These are phyloP conservation scores for Cladophialophora psammophila DNA, from an alignment of 2,329 filamentous ascomycete species.

Conservation along the genomic window DNA sequence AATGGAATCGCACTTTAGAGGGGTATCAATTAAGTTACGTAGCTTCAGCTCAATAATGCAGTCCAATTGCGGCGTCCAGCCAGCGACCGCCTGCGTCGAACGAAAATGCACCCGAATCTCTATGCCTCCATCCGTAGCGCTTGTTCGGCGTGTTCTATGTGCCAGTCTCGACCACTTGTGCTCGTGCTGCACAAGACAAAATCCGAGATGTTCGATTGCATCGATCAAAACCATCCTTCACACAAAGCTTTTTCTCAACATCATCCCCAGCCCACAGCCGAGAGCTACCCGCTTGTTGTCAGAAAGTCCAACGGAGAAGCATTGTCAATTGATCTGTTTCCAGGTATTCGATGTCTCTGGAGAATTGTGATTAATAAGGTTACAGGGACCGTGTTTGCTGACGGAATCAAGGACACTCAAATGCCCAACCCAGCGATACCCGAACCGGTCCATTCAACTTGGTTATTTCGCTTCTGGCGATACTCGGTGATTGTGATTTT, in stretches of 20 bases:
- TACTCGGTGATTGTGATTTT: slow-evolving; percentile 1
- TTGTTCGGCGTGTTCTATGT: neutral
- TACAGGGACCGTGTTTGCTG: neutral
- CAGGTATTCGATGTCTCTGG: neutral
- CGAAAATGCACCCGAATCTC: neutral
- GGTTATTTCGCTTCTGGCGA: slow-evolving; percentile 14
- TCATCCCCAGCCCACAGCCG: neutral
- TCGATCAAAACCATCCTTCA: neutral
- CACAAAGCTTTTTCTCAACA: neutral
- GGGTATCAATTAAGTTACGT: slow-evolving; percentile 9
- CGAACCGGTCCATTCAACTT: neutral
- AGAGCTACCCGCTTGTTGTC: neutral
- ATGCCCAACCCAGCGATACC: neutral
- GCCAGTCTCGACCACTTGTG: neutral
- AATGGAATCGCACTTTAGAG: neutral
- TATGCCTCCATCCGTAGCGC: neutral
- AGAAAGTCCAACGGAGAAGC: neutral
- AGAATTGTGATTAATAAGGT: neutral
- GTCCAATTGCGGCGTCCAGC: neutral
- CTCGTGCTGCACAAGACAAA: neutral
- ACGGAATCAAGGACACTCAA: neutral
- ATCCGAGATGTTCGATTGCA: neutral
- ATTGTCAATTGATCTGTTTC: neutral
- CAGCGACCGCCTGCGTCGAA: neutral
- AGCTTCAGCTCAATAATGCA: neutral